phyloP scores from a whole-genome alignment of 2,329 filamentous ascomycete genomes.

The Pseudocercospora vitis region DNA sequence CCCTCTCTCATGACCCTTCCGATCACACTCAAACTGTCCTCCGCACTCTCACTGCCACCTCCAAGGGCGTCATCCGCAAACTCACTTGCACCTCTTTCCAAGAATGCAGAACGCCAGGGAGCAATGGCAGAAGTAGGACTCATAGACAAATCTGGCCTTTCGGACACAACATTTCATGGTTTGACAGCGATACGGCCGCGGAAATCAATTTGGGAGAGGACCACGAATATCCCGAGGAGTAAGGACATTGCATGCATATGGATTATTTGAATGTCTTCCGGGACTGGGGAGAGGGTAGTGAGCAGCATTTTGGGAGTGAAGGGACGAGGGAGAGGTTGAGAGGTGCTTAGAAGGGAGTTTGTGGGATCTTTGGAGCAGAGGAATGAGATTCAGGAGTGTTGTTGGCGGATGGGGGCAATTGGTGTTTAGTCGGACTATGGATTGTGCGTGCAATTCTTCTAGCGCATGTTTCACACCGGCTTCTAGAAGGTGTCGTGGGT shows the following conservation, averaged over 20 bases:
- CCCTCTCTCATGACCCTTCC: slow-evolving; percentile 12
- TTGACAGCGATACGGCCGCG: slow-evolving; percentile 65
- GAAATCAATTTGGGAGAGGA: slow-evolving; percentile 71
- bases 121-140: slow-evolving; percentile 65
- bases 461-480: slow-evolving; percentile 4
- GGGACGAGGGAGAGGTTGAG: neutral
- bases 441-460: slow-evolving; percentile 10
- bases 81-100: slow-evolving; percentile 18
- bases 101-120: slow-evolving; percentile 25
- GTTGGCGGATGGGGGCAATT: slow-evolving; percentile 7
- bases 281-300: neutral
- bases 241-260: slow-evolving; percentile 5
- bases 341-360: neutral
- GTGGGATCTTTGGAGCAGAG: neutral
- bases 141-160: slow-evolving; percentile 58
- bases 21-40: slow-evolving; percentile 20
- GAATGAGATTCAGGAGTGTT: neutral
- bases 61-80: slow-evolving; percentile 24
- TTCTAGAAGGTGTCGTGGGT: neutral
- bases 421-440: slow-evolving; percentile 9
- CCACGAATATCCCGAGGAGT: slow-evolving; percentile 64
- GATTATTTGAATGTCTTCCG: slow-evolving; percentile 1
- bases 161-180: slow-evolving; percentile 63
- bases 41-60: slow-evolving; percentile 23
- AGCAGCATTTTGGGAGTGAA: neutral